Conservation (phyloP, 2,329 filamentous ascomycete genomes). For the Torrubiella hemipterigena region DNA sequence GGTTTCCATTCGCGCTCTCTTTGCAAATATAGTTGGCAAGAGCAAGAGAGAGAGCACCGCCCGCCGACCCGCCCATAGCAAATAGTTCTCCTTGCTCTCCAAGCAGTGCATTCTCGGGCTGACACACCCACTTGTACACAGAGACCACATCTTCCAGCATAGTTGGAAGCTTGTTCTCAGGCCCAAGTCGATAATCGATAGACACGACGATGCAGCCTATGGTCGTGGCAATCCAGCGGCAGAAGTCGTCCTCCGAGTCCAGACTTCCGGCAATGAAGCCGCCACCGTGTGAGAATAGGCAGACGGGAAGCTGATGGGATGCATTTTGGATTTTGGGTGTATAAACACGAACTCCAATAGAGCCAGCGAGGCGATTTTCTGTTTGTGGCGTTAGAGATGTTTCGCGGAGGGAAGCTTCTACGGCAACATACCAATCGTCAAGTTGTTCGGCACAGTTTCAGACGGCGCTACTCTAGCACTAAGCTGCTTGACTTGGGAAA, state of each 20-base stretch:
- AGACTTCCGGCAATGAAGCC: neutral
- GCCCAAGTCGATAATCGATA: neutral
- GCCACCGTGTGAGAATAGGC: neutral
- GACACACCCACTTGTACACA: neutral
- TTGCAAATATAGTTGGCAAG: neutral
- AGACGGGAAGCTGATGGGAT: neutral
- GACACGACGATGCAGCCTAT: neutral
- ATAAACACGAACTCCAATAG: no score
- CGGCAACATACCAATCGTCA: neutral
- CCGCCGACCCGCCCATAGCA: neutral
- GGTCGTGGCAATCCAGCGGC: neutral
- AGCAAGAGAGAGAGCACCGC: neutral
- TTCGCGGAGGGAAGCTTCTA: no score
- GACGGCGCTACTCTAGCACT: neutral
- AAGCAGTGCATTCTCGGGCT: neutral
- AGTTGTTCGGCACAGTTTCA: neutral
- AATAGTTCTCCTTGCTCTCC: neutral
- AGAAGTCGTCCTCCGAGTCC: neutral
- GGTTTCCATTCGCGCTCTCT: neutral
- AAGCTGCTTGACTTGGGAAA: neutral
- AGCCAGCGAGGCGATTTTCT: no score
- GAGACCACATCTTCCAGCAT: neutral
- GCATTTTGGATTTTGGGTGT: no score
- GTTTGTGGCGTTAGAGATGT: no score
- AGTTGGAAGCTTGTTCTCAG: neutral